Evolutionary conservation across 805 yeast genomes (phyloP), one percentile per base, ranked within the genome.

Genomic region (Pichia nanzhaoensis): DNA sequence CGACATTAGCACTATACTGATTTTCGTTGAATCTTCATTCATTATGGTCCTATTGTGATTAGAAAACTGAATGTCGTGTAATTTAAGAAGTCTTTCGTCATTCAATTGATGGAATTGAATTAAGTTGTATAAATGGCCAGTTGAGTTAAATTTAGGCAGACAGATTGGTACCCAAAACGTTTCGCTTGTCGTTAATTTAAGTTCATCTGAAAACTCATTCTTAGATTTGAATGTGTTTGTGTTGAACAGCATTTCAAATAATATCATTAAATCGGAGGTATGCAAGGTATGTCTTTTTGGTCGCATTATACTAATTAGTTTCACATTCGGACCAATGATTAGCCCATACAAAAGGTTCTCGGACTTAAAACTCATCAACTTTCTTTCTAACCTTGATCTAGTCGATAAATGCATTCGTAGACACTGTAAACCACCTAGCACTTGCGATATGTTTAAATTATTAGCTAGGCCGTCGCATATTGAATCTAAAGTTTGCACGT

Each of bases 141-240:
- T 80, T 2, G 87, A 67, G 58, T 93, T 91, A 68, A 91, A 91
- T 53, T 84, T 79, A 0, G 98, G 96, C 60, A 91, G 71, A 62
- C 99, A 91, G 0, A 91, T 71, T 0, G 99, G 99, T 12, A 86
- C 76, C 98, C 98, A 93, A 47, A 88, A 77, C 57, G 90, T 96
- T 53, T 84, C 84, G 46, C 70, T 58, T 52, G 74, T 50, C 1
- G 62, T 52, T 12, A 57, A 37, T 24, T 54, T 52, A 39, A 53
- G 46, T 8, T 39, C 45, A 7, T 46, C 52, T n/a, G 53, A 17
- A 3, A 34, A 36, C 3, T 33, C 53, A 9, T 55, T 58, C 10
- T 47, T 50, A 2, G 59, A 51, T 21, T 67, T 67, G 50, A 77
- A 71, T 0, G 78, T 69, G 38, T 67, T 64, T n/a, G 79, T 75